Conservation (phyloP, 371 early-diverging fungal species). For the Rhizopus microsporus region DNA sequence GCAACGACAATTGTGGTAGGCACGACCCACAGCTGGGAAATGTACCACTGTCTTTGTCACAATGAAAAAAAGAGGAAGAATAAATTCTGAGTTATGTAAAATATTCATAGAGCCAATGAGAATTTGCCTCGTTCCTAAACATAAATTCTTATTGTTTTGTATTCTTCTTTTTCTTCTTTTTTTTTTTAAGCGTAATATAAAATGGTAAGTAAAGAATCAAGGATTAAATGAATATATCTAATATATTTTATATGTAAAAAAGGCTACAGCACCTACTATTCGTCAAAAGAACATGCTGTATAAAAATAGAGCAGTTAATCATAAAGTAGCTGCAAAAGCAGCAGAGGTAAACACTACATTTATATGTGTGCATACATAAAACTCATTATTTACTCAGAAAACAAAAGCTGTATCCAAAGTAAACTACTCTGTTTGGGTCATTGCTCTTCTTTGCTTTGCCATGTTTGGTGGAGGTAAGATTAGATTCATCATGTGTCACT, state of each 20-base stretch:
- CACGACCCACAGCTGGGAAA: no score
- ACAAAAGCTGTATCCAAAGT: constrained; percentile 11
- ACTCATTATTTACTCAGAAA: constrained; percentile 3
- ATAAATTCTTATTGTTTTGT: background rate
- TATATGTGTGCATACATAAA: background rate
- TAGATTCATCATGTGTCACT: background rate
- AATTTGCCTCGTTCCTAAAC: constrained; percentile 3
- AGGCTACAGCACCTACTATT: constrained; percentile 34
- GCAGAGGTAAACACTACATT: constrained; percentile 13
- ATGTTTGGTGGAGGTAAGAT: constrained; percentile 31
- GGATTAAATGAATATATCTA: background rate
- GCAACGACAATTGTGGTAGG: no score
- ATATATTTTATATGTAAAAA: background rate
- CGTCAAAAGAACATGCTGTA: constrained; percentile 33
- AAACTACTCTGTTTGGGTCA: constrained; percentile 20
- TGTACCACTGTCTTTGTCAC: no score
- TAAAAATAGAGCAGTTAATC: constrained; percentile 23
- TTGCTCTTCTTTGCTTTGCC: constrained; percentile 21
- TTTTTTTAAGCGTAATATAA: background rate
- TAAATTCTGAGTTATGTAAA: background rate
- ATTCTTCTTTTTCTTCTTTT: background rate
- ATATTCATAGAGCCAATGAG: constrained; percentile 1
- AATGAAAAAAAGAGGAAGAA: no score
- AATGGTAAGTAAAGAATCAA: background rate
- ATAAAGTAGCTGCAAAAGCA: constrained; percentile 18